Evolutionary conservation across 2,329 filamentous ascomycete species (phyloP), one percentile per base, ranked within the genome.

Genomic region (Fusarium heterosporum): DNA sequence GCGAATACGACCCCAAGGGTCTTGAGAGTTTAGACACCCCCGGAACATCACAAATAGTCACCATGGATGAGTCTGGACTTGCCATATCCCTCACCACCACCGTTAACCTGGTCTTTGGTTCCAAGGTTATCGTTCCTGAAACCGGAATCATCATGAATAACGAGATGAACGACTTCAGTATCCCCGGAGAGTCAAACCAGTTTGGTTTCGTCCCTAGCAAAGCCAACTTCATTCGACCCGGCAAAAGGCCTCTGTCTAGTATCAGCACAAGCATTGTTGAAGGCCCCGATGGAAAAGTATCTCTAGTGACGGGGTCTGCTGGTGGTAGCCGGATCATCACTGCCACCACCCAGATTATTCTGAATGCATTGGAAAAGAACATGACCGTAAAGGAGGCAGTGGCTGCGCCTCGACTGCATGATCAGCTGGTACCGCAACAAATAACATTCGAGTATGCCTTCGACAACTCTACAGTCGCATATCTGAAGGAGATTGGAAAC

Each of bases 311-410:
- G 0, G 93, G 93, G 5, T 88, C 92, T 0, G 93, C 93, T 0
- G 94, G 94, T 2, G 94, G 94, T 0, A 93, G 89, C 40, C 85
- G 92, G 5, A 97, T 97, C 76, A 95, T 93, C 72, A 96, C 93
- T 0, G 82, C 92, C 0, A 95, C 90, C 0, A 84, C 93, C n/a
- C 93, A 96, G 77, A 90, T 89, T 55, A 80, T 93, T 6, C 88
- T 92, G 73, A 85, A 93, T 70, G 85, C 93, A 0, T 79, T 97
- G 0, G 93, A 96, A 68, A 84, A 86, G 34, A 78, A 78, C 5
- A 80, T 93, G 79, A 88, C 83, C 0, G 81, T 88, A 0, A 76
- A 81, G 0, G 82, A 91, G 47, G 90, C 93, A 0, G 78, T 97
- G 1, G 86, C 85, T 0, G 77, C 85, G 61, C 91, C 92, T 0